Evolutionary conservation across 2,329 filamentous ascomycete species (phyloP).

Genomic region (Aureobasidium mangrovei): DNA sequence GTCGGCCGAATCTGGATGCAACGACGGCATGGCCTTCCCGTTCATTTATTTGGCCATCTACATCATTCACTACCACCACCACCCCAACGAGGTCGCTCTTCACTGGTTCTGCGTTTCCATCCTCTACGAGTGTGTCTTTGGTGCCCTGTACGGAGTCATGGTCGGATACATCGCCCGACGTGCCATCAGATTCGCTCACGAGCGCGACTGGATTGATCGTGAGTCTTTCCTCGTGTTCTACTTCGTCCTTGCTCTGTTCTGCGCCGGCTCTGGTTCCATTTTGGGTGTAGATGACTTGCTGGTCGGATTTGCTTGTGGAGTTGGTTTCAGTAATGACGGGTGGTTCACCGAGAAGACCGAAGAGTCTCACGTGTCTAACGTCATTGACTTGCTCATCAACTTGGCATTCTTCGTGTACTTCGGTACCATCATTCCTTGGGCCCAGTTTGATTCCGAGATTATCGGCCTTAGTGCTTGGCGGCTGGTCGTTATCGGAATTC

Average conservation of each 20-base stretch:
- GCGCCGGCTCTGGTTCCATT: conserved; percentile 84
- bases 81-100: conserved; percentile 60
- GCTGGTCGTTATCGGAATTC: conserved; percentile 82
- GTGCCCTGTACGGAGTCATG: conserved; percentile 75
- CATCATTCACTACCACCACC: conserved; percentile 69
- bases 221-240: conserved; percentile 99
- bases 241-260: conserved; percentile 92
- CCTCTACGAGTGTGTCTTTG: conserved; percentile 92
- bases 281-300: conserved; percentile 88
- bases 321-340: conserved; percentile 98
- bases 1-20: conserved; percentile 95
- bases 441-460: conserved; percentile 66
- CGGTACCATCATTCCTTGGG: conserved; percentile 94
- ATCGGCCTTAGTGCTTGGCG: conserved; percentile 80
- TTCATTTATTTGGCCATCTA: conserved; percentile 92
- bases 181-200: conserved; percentile 79
- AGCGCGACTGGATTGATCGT: conserved; percentile 77
- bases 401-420: conserved; percentile 97
- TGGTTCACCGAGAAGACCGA: conserved; percentile 99
- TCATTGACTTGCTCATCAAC: conserved; percentile 94
- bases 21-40: conserved; percentile 98
- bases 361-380: conserved; percentile 97
- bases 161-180: conserved; percentile 87
- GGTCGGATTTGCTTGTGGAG: conserved; percentile 87
- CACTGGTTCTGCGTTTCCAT: conserved; percentile 88